Conservation (phyloP, 768 basidiomycete genomes). For the Trametes villosa region DNA sequence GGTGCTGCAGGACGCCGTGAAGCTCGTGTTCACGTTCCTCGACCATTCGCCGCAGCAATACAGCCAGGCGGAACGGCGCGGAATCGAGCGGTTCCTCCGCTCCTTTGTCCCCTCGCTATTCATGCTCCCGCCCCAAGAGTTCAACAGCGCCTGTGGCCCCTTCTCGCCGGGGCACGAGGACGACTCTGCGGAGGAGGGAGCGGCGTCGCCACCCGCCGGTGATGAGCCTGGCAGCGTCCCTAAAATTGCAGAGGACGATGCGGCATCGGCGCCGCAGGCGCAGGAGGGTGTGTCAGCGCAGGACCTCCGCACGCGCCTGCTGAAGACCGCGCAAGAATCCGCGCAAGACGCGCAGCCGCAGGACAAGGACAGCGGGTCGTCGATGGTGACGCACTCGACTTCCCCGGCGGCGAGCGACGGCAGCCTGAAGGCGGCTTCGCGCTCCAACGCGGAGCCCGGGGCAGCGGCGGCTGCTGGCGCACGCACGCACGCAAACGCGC, state of each 20-base stretch:
- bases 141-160: constrained; percentile 66
- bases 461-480: not conserved
- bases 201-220: constrained; percentile 18
- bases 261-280: constrained; percentile 28
- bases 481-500: not conserved
- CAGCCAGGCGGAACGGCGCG: constrained; percentile 74
- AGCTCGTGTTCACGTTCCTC: constrained; percentile 88
- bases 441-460: constrained; percentile 13
- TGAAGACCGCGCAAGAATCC: constrained; percentile 72
- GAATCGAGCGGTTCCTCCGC: constrained; percentile 84
- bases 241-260: not conserved
- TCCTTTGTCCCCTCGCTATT: constrained; percentile 84
- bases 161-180: constrained; percentile 50
- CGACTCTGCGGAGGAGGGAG: constrained; percentile 33
- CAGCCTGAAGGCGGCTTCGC: constrained; percentile 4
- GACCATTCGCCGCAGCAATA: constrained; percentile 83
- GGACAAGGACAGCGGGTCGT: constrained; percentile 24
- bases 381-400: constrained; percentile 37
- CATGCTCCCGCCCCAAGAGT: constrained; percentile 68
- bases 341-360: constrained; percentile 28
- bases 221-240: constrained; percentile 33
- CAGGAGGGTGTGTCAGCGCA: constrained; percentile 57
- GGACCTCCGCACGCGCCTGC: constrained; percentile 80
- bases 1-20: constrained; percentile 86
- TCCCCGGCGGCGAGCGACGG: constrained; percentile 38